Evolutionary conservation across 805 yeast genomes (phyloP).

Genomic region (Lipomyces japonicus): DNA sequence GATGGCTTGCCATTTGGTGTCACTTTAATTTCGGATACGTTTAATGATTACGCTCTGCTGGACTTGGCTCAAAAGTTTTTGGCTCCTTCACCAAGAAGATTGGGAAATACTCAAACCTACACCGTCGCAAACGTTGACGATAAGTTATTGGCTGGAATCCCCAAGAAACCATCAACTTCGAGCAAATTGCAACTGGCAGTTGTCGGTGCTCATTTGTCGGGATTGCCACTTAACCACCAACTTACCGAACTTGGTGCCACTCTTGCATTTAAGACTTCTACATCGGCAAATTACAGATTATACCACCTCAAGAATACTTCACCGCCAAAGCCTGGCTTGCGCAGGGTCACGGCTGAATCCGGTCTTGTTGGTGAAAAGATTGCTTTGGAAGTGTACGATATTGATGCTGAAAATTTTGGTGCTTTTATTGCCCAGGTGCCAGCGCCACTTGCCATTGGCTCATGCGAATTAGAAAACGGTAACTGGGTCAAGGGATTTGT

Average conservation of each 20-base stretch:
- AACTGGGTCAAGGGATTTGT: conserved; percentile 88
- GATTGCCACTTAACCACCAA: conserved; percentile 92
- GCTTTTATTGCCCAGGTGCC: conserved; percentile 84
- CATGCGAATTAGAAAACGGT: conserved; percentile 77
- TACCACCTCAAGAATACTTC: conserved; percentile 73
- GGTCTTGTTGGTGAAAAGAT: conserved; percentile 43
- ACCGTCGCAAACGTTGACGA: conserved; percentile 46
- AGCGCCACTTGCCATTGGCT: conserved; percentile 91
- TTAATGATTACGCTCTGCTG: conserved; percentile 82
- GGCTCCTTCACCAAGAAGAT: conserved; percentile 46
- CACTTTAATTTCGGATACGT: conserved; percentile 75
- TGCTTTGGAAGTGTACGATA: conserved; percentile 75
- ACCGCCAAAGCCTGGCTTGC: conserved; percentile 91
- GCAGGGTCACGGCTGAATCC: conserved; percentile 42
- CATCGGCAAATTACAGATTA: conserved; percentile 66
- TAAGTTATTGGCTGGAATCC: conserved; percentile 43
- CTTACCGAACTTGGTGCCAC: conserved; percentile 76
- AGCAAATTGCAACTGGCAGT: conserved; percentile 73
- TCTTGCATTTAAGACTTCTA: conserved; percentile 59
- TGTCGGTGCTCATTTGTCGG: conserved; percentile 91
- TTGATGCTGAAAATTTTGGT: conserved; percentile 77
- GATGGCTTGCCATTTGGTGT: conserved; percentile 92
- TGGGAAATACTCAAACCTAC: conserved; percentile 50
- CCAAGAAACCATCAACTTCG: conserved; percentile 47
- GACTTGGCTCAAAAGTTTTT: conserved; percentile 76